phyloP scores from a whole-genome alignment of 805 yeast species.

The Saccharomycopsis amapae region DNA sequence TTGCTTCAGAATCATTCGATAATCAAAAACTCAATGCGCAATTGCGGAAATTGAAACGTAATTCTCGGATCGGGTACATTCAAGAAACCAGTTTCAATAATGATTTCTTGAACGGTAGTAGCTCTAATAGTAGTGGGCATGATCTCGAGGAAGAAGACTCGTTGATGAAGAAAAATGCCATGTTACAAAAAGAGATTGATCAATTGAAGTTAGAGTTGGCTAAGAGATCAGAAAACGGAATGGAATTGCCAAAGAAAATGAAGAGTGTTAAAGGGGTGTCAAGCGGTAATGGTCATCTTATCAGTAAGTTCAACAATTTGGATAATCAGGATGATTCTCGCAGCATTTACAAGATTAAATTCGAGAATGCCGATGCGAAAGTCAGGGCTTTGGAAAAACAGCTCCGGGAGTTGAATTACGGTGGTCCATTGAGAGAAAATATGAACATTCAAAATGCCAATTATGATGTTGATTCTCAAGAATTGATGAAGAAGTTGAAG shows the following conservation, averaged over 20 bases:
- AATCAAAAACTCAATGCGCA: slow-evolving; percentile 42
- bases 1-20: slow-evolving; percentile 60
- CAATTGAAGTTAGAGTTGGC: slow-evolving; percentile 41
- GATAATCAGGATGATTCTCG: slow-evolving; percentile 19
- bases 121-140: not conserved
- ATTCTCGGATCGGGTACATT: slow-evolving; percentile 25
- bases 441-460: slow-evolving; percentile 24
- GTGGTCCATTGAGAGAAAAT: slow-evolving; percentile 25
- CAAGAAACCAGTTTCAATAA: slow-evolving; percentile 23
- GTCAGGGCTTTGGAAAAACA: slow-evolving; percentile 35
- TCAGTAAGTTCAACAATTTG: slow-evolving; percentile 11
- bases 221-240: slow-evolving; percentile 37
- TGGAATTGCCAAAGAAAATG: slow-evolving; percentile 36
- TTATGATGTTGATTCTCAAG: slow-evolving; percentile 39
- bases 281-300: slow-evolving; percentile 5
- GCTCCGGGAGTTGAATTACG: slow-evolving; percentile 22
- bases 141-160: not conserved
- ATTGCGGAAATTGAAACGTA: slow-evolving; percentile 32
- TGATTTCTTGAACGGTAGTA: slow-evolving; percentile 16
- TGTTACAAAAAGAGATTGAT: slow-evolving; percentile 38
- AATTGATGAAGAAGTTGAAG: slow-evolving; percentile 38
- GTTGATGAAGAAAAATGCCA: slow-evolving; percentile 22
- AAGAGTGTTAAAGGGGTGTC: not conserved
- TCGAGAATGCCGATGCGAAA: slow-evolving; percentile 40
- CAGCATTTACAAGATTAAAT: slow-evolving; percentile 38